These are phyloP conservation scores for Omphalea diandra DNA, from an alignment of 441 rosid species.

Conservation along the genomic window DNA sequence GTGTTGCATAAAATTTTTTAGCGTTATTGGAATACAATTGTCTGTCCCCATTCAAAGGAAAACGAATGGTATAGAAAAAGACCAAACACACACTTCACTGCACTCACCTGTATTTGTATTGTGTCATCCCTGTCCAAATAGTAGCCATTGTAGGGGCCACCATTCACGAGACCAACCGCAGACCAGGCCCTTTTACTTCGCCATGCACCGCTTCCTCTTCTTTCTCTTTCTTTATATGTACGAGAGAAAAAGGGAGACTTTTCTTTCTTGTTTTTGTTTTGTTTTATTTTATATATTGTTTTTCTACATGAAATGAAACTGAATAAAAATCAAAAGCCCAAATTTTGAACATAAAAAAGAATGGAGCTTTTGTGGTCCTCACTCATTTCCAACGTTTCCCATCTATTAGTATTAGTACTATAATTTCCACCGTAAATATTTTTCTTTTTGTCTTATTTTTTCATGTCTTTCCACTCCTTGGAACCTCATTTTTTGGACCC, in stretches of 20 bases:
- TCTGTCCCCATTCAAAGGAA: constrained; percentile 4
- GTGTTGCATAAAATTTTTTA: too few species aligned
- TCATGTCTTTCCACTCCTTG: background rate
- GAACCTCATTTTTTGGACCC: background rate
- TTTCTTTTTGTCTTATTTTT: background rate
- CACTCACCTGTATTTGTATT: background rate
- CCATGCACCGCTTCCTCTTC: background rate
- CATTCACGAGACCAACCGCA: constrained; percentile 7
- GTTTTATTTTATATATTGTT: background rate
- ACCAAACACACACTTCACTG: background rate
- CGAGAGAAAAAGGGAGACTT: background rate
- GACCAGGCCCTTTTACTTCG: background rate
- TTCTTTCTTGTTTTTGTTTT: background rate
- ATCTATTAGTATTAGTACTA: constrained; percentile 2
- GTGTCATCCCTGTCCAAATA: too few species aligned
- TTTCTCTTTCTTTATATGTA: background rate
- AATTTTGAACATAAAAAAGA: background rate
- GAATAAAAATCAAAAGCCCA: background rate
- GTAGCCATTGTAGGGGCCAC: constrained; percentile 21
- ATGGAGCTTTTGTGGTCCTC: constrained; percentile 34
- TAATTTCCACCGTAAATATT: constrained; percentile 4
- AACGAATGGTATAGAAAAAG: background rate
- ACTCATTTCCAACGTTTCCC: background rate
- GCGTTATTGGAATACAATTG: background rate
- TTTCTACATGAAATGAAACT: background rate